Evolutionary conservation across 257 asterid species (phyloP), one percentile per base, ranked within the genome.

Genomic region (Salvia splendens): DNA sequence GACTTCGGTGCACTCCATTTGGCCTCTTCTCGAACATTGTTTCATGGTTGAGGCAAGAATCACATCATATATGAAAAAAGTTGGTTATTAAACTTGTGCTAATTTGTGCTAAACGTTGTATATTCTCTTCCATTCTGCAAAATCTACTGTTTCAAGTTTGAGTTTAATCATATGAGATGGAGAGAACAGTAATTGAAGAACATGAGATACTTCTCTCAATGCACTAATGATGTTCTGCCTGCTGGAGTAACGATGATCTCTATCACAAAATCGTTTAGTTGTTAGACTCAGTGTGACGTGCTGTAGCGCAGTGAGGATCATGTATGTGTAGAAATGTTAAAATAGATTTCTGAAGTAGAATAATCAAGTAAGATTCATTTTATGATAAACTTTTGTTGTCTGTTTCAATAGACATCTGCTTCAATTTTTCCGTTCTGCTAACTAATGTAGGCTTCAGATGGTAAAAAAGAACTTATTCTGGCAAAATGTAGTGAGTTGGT

Each of bases 201-300:
- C 17, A 28, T 33, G 0, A 30, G 4, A 59, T 38, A 5, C 49
- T 15, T 17, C 9, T 59, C 64, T 9, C n/a, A 33, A 8, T 8
- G 6, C 20, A 49, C 51, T 54, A 54, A 24, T 54, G 56, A 43
- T 67, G 46, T n/a, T 54, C 47, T 24, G 32, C 62, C 17, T 40
- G 50, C 32, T 64, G 35, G 33, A 48, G 35, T 9, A 33, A 64
- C 60, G 36, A 64, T 4, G 49, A 49, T 64, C 17, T 48, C 11
- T 47, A 1, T 17, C 41, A 5, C 28, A 12, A 9, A 57, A n/a
- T 41, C 24, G 3, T 65, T 4, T 65, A 8, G 20, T 40, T 42
- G 47, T 36, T 47, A 12, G 10, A 17, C 3, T 61, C 61, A 11
- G 5, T 40, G 12, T 38, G 20, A 42, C 12, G 40, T 42, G 20